These are phyloP conservation scores for Gaultheria prostrata DNA, from an alignment of 148 eudicot species.

Conservation along the genomic window DNA sequence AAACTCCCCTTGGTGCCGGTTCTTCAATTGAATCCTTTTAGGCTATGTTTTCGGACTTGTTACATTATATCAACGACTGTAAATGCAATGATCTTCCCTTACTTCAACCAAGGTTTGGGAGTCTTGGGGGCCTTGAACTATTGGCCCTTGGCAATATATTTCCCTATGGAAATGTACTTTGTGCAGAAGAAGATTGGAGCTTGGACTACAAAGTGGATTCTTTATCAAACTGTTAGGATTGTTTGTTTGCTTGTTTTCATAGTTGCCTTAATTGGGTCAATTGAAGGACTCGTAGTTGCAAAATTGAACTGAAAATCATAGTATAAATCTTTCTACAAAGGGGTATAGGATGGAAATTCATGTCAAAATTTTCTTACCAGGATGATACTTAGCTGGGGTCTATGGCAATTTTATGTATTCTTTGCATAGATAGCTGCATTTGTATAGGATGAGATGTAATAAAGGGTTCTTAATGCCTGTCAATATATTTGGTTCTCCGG, in stretches of 20 bases:
- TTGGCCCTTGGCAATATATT: constrained; percentile 67
- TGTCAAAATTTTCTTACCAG: not conserved
- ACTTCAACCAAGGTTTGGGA: constrained; percentile 56
- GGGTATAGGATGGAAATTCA: not conserved
- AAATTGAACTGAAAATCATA: constrained; percentile 30
- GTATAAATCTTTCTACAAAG: not conserved
- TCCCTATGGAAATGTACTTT: constrained; percentile 68
- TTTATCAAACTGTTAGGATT: constrained; percentile 39
- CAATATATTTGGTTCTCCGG: not conserved
- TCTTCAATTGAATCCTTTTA: constrained; percentile 36
- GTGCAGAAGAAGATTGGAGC: constrained; percentile 42
- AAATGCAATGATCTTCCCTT: constrained; percentile 45
- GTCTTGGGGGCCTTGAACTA: constrained; percentile 52
- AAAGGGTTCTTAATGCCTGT: not conserved
- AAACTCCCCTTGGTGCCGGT: constrained; percentile 37
- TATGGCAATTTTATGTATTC: not conserved
- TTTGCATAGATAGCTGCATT: not conserved
- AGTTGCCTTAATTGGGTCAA: constrained; percentile 53
- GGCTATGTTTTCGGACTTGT: constrained; percentile 45
- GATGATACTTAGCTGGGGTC: not conserved
- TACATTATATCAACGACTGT: constrained; percentile 44
- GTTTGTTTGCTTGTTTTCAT: constrained; percentile 39
- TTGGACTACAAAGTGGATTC: constrained; percentile 45
- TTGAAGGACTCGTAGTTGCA: constrained; percentile 53
- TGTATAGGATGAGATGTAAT: not conserved